Evolutionary conservation across 768 basidiomycete genomes (phyloP), one percentile per base, ranked within the genome.

Genomic region (Tricholoma matsutake): DNA sequence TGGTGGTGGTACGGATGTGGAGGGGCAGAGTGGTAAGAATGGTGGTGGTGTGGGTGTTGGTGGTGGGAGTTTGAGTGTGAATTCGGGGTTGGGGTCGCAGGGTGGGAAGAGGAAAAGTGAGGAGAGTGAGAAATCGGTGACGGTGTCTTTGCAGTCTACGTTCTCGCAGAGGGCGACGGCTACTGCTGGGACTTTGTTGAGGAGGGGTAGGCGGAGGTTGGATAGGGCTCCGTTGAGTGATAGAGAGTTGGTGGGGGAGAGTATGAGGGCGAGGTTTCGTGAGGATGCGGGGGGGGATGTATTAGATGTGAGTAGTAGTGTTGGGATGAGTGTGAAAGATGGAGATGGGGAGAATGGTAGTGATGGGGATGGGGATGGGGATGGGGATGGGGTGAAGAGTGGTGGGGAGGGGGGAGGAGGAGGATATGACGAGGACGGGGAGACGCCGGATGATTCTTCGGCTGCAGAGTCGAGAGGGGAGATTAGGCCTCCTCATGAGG

Each of bases 401-500:
- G 35, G 35, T 1, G 35, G 35, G 57, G 22, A 25, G 22, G 22
- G 64, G 54, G 57, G 54, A 16, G 64, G 56, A 10, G 68, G 60
- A 35, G 67, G 65, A 57, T 67, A 16, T 62, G 69, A 45, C 64
- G 72, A 47, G 61, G 70, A 28, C 57, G 64, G 62, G 22, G 35
- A 37, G 22, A 54, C 43, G 8, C 55, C 70, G 4, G 60, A 68
- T 16, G 73, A 68, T 20, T 58, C 64, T 4, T 82, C 82, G 0
- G 72, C 77, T 1, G 77, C 77, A 0, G 80, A 81, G 31, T 76
- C 78, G 14, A 71, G 75, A 3, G 66, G 70, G 25, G 69, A 66
- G 20, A 35, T 22, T 6, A 67, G 61, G 0, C 86, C 86, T 0
- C 92, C 92, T 0, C 81, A 92, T 65, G 78, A 82, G 16, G 69